Evolutionary conservation across 345 rosid genomes (phyloP), one percentile per base, ranked within the genome.

Genomic region (Bretschneidera sinensis): DNA sequence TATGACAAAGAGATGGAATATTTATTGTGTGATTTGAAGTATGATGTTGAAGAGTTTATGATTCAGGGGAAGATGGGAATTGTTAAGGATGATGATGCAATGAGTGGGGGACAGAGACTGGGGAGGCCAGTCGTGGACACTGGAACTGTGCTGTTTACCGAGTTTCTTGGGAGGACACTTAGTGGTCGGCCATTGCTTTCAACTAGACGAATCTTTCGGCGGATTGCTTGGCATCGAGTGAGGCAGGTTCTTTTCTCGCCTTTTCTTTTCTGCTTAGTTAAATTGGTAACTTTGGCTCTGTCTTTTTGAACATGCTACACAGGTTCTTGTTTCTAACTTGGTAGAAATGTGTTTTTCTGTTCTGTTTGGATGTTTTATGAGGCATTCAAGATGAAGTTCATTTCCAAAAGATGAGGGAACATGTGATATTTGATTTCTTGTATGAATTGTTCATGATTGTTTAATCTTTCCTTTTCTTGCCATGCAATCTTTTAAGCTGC

Each of bases 241-340:
- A 92, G 97, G 98, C 98, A 89, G 97, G 97, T 92, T 82, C 83
- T 84, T 74, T 69, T 85, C 92, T 88, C 71, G 23, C 74, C 71
- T 71, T n/a, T 19, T 71, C 17, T 15, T 52, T 43, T 64, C 31
- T 17, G 18, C n/a, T 25, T 23, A 14, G 17, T 45, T 48, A 13
- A 9, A 68, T 57, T 49, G 16, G 34, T 43, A n/a, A n/a, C n/a
- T n/a, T n/a, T n/a, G n/a, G n/a, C n/a, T n/a, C n/a, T n/a, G n/a
- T n/a, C n/a, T n/a, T n/a, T n/a, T n/a, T n/a, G n/a, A n/a, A n/a
- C n/a, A n/a, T n/a, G n/a, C n/a, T n/a, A n/a, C n/a, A n/a, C n/a
- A 1, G 16, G 52, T 13, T 17, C 15, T 14, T 39, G 45, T 65
- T 51, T 35, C 55, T 61, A 3, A n/a, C 4, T 1, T 49, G 20